These are phyloP conservation scores for Populus pruinosa DNA, from an alignment of 345 rosid species.

Conservation along the genomic window DNA sequence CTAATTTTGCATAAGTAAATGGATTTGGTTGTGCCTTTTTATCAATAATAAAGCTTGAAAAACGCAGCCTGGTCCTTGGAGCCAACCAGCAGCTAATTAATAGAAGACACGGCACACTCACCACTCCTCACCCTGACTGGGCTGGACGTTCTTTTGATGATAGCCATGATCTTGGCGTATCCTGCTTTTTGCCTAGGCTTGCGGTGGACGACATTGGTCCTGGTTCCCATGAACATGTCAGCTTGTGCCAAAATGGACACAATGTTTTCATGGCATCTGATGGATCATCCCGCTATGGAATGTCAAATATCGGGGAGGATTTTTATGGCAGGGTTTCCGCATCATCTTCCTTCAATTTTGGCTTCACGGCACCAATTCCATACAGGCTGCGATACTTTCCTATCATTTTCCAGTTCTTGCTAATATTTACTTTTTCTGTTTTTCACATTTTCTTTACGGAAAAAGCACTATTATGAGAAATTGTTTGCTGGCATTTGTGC, in stretches of 20 bases:
- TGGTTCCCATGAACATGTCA: conserved; percentile 91
- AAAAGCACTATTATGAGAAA: too few species aligned
- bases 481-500: too few species aligned
- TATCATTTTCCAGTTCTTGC: neutral
- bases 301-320: conserved; percentile 61
- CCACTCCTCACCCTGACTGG: too few species aligned
- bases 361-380: conserved; percentile 88
- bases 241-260: conserved; percentile 72
- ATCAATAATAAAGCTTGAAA: too few species aligned
- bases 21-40: too few species aligned
- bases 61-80: too few species aligned
- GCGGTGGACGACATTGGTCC: conserved; percentile 81
- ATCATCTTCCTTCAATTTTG: conserved; percentile 83
- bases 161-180: too few species aligned
- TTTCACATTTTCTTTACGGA: too few species aligned
- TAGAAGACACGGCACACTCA: too few species aligned
- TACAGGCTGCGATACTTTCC: conserved; percentile 52
- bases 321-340: conserved; percentile 90
- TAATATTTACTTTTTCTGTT: neutral
- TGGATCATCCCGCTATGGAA: conserved; percentile 61
- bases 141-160: too few species aligned
- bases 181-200: conserved; percentile 43
- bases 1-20: too few species aligned
- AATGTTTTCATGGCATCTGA: conserved; percentile 73
- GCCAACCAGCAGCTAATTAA: too few species aligned